These are phyloP conservation scores for Abrus precatorius DNA, from an alignment of 306 rosid genomes.

Conservation along the genomic window DNA sequence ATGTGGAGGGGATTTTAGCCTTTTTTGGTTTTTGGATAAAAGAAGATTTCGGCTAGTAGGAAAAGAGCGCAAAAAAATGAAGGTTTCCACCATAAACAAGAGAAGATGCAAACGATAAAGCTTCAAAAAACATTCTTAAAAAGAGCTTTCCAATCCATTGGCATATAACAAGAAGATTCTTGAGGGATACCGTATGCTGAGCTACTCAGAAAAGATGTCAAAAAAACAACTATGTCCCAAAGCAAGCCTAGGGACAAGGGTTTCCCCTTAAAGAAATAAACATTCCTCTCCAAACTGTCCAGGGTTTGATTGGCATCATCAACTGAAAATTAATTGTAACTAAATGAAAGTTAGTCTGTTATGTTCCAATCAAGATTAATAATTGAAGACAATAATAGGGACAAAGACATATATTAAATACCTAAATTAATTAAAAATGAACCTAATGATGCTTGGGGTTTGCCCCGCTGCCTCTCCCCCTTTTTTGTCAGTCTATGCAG, in stretches of 20 bases:
- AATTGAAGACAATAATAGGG: constrained; percentile 7
- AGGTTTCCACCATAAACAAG: background rate
- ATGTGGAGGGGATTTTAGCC: background rate
- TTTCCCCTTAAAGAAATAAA: background rate
- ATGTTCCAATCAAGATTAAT: background rate
- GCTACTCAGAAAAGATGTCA: background rate
- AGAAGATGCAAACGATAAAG: background rate
- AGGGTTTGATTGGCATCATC: background rate
- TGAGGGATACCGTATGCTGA: background rate
- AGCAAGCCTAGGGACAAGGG: constrained; percentile 2
- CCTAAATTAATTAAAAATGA: background rate
- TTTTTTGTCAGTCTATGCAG: too few relatives aligned
- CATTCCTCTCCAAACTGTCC: background rate
- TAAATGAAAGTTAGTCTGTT: background rate
- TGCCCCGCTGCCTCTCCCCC: too few relatives aligned
- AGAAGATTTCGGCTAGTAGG: background rate
- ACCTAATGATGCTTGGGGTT: too few relatives aligned
- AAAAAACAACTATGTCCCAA: background rate
- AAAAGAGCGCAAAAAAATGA: constrained; percentile 1
- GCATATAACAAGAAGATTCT: constrained; percentile 4
- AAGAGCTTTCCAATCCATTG: background rate
- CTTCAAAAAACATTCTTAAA: background rate
- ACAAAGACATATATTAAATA: background rate
- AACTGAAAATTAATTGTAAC: constrained; percentile 1
- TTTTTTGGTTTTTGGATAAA: background rate